These are phyloP conservation scores for Trichoderma breve DNA, from an alignment of 2,329 filamentous ascomycete genomes.

Conservation along the genomic window DNA sequence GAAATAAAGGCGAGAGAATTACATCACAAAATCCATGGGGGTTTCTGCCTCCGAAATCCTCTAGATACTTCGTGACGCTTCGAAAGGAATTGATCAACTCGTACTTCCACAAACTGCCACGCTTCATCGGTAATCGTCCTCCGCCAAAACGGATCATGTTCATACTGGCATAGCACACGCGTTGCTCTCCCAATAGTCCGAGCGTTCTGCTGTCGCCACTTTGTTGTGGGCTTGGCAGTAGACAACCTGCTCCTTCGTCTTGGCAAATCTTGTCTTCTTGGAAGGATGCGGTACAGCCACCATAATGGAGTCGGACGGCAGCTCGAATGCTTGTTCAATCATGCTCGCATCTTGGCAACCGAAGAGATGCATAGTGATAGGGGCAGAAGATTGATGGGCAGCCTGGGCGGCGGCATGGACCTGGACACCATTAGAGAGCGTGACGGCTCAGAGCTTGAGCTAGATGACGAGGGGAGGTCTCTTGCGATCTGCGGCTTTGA, in stretches of 20 bases:
- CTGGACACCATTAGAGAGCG: conserved; percentile 57
- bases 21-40: not conserved
- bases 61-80: not conserved
- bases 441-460: conserved; percentile 69
- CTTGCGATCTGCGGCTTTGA: conserved; percentile 66
- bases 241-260: conserved; percentile 58
- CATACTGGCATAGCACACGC: not conserved
- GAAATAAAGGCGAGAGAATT: too few relatives aligned
- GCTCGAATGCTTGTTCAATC: conserved; percentile 54
- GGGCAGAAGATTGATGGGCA: conserved; percentile 52
- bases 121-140: not conserved
- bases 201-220: conserved; percentile 64
- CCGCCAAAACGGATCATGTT: not conserved
- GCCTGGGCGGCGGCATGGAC: conserved; percentile 55
- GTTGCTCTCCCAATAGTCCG: conserved; percentile 45
- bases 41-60: too few relatives aligned
- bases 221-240: conserved; percentile 64
- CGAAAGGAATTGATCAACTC: not conserved
- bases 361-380: conserved; percentile 62
- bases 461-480: conserved; percentile 65
- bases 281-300: conserved; percentile 61
- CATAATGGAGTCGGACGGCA: conserved; percentile 70
- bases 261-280: conserved; percentile 65
- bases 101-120: too few relatives aligned
- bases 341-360: conserved; percentile 61